A percentile compares a stretch with the other conserved stretches of the same genome.
Conservation (phyloP, 106 monocot species). For the Chionographis japonica region DNA sequence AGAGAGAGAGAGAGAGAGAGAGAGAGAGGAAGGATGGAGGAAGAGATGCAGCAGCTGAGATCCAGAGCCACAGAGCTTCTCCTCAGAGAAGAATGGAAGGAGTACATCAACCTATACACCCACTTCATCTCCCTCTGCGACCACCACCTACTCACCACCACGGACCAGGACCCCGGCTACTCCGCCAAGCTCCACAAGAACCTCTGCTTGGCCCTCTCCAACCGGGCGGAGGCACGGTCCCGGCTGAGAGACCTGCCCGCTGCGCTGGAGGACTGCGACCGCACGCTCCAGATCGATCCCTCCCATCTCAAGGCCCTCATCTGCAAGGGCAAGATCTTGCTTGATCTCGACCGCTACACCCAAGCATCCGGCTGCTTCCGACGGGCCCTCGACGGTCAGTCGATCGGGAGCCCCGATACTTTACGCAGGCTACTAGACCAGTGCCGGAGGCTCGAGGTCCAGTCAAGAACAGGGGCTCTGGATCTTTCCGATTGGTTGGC, state of each 20-base stretch:
- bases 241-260: conserved; percentile 27
- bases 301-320: conserved; percentile 43
- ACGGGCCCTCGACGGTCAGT: conserved; percentile 13
- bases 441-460: conserved; percentile 47
- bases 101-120: conserved; percentile 79
- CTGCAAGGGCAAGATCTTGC: conserved; percentile 61
- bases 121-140: conserved; percentile 51
- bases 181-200: conserved; percentile 23
- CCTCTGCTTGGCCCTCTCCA: conserved; percentile 57
- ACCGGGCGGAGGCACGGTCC: conserved; percentile 62
- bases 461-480: conserved; percentile 56
- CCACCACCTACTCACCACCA: neutral
- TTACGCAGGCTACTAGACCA: conserved; percentile 35
- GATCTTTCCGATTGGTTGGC: conserved; percentile 80
- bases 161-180: neutral
- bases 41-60: conserved; percentile 53
- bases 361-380: conserved; percentile 49
- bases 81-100: conserved; percentile 54
- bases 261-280: conserved; percentile 66
- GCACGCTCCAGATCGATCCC: conserved; percentile 49
- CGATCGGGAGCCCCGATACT: conserved; percentile 5
- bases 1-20: conserved; percentile 5
- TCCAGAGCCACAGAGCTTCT: conserved; percentile 78
- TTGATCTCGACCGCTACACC: conserved; percentile 56
- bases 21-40: conserved; percentile 21